Base-by-base conservation (phyloP, 805 yeast genomes). In the Jamesozyma lodderae region DNA sequence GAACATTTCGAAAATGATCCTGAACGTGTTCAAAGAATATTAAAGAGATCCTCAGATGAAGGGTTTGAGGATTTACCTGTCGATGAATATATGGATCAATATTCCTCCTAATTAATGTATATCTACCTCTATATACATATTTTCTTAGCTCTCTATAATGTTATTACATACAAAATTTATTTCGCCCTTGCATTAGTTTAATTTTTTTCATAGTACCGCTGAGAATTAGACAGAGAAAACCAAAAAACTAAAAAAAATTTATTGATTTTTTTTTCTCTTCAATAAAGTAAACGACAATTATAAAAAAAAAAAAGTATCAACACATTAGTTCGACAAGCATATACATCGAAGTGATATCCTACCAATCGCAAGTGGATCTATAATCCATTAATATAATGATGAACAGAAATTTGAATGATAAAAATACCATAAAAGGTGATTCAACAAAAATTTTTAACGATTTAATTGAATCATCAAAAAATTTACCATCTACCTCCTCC, bases 391-490 rank as follows among this genome's bases (percentile, higher is more conserved):
- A n/a, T n/a, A n/a, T n/a, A n/a, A n/a, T n/a, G n/a, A n/a, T n/a
- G n/a, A n/a, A n/a, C n/a, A n/a, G n/a, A n/a, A n/a, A n/a, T n/a
- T n/a, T n/a, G n/a, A n/a, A n/a, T n/a, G 30, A 16, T 33, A 20
- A 33, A 24, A 21, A 30, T 14, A 6, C 33, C 2, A 9, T 20
- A 4, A 29, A 37, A 29, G 33, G 28, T 31, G 35, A 32, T 17
- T 14, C 49, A 17, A 44, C 52, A 3, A 53, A 53, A 33, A 34
- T 49, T 35, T 66, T 87, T 46, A 76, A 76, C 43, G 95, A 86
- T 52, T 69, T 87, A 38, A 59, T 86, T 37, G 94, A 83, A 53
- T 72, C 88, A 1, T 79, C 94, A 0, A 70, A 73, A 43, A 81
- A 81, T 51, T 66, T 88, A 41, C 95, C 96, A 5, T 62, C 70